Base-by-base conservation (phyloP, 176 grass and related monocot genomes). In the Alopecurus myosuroides region DNA sequence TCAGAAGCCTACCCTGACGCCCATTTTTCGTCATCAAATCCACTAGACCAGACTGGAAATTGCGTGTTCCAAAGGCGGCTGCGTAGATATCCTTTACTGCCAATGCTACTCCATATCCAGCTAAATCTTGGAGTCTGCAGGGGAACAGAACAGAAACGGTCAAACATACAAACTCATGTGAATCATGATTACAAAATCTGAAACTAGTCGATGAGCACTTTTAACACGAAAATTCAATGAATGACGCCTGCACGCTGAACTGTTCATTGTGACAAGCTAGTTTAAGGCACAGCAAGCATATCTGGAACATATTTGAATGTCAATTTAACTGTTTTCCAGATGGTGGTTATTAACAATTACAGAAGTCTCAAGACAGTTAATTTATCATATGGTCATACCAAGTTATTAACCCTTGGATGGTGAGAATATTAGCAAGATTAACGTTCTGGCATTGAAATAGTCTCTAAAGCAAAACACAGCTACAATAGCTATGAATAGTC, bases 71-170 rank as follows among this genome's bases (percentile, higher is more conserved):
- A 63, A 94, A 95, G 60, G 93, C 96, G 79, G 81, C 15, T 58
- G 26, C 55, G 68, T 83, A 98, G 41, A 98, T 98, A 73, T 58
- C 81, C 82, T 81, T 92, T 37, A 98, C 89, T 76, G 93, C 93
- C 77, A 98, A 49, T 19, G 62, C 86, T 70, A 98, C 92, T 76
- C 92, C 92, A 91, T 94, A 98, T 84, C 95, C 92, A 90, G 90
- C 95, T 34, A 93, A 45, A 86, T 98, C 92, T 89, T 91, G 86
- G 25, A 98, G 89, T 87, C 96, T 98, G 70, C 3, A 90, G 45
- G 30, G 41, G 19, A 50, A 45, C 44, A 22, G 19, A 50, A 45
- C 44, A 22, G 36, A 78, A 62, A 78, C 20, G 13, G 57, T 5
- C 25, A 70, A 89, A 75, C 33, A 76, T 78, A 63, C 44, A 51